Conservation (phyloP, 345 rosid genomes). For the Acer saccharum region DNA sequence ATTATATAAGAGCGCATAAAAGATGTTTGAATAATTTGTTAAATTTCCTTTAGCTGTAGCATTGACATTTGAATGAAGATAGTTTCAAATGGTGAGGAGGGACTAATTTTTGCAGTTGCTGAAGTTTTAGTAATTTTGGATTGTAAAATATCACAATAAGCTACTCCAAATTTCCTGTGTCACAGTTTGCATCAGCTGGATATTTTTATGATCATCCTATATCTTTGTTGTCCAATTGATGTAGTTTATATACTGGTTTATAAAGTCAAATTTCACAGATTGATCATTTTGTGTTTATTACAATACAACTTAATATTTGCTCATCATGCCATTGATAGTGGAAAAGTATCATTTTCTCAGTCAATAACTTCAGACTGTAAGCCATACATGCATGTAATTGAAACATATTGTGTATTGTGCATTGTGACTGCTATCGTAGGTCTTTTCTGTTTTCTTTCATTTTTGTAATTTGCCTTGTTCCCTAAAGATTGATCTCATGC, state of each 20-base stretch:
- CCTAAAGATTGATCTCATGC: conserved; percentile 11
- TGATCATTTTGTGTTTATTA: neutral
- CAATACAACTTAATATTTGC: no score
- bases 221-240: neutral
- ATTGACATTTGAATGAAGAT: neutral
- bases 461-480: neutral
- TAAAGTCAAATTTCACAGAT: neutral
- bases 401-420: neutral
- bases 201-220: neutral
- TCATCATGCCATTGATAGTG: no score
- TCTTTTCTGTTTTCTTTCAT: neutral
- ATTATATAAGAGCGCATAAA: neutral
- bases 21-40: neutral
- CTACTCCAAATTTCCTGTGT: neutral
- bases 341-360: neutral
- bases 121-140: neutral
- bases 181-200: conserved; percentile 3
- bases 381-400: neutral
- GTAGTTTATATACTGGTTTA: neutral
- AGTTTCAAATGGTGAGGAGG: neutral
- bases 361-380: no score
- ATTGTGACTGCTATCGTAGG: neutral
- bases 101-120: neutral
- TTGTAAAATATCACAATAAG: neutral
- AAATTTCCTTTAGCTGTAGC: neutral